These are phyloP conservation scores for Eucalyptus cloeziana DNA, from an alignment of 345 rosid genomes.

Conservation along the genomic window DNA sequence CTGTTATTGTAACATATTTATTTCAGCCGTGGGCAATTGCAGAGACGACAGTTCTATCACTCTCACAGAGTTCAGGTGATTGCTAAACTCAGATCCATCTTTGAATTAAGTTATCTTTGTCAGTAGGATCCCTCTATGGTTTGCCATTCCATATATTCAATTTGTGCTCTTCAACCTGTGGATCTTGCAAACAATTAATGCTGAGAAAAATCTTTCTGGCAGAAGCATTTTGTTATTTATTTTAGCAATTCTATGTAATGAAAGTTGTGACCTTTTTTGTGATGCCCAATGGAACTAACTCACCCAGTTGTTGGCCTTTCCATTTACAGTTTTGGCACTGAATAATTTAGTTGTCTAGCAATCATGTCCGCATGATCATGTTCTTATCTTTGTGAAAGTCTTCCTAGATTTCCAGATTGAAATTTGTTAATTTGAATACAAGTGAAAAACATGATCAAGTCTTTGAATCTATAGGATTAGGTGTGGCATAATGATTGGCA, in stretches of 20 bases:
- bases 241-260: neutral
- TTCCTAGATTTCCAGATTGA: neutral
- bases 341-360: neutral
- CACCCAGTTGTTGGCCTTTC: neutral
- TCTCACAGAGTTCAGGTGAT: conserved; percentile 95
- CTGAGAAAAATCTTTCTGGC: neutral
- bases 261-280: neutral
- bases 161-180: neutral
- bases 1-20: neutral
- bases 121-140: neutral
- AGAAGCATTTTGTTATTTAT: neutral
- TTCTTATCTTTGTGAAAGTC: neutral
- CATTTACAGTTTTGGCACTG: neutral
- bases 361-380: neutral
- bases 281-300: neutral
- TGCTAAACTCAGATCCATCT: neutral
- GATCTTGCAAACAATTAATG: neutral
- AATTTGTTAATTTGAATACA: neutral
- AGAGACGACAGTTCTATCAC: conserved; percentile 81
- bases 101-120: neutral
- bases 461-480: neutral
- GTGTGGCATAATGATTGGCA: neutral
- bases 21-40: conserved; percentile 68
- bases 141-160: neutral
- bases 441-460: neutral